A percentile compares a stretch with the other conserved stretches of the same genome.
Evolutionary conservation across 75 land plant genomes (phyloP).

Genomic region (Chamaecyparis obtusa): DNA sequence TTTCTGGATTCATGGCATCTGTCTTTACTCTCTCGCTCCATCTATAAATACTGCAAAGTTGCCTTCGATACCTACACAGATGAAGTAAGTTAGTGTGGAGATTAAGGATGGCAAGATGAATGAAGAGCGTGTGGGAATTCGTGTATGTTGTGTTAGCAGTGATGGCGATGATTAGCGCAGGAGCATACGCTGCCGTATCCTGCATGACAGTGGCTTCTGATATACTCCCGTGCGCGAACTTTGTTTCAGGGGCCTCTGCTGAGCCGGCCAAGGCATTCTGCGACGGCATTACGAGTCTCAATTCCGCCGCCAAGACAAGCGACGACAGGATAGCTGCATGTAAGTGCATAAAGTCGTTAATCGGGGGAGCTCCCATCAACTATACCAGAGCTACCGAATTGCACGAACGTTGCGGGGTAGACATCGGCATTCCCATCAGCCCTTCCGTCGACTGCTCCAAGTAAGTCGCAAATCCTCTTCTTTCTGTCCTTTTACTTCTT

Average conservation of each 20-base stretch:
- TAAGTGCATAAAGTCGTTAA: slow-evolving; percentile 15
- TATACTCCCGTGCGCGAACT: too few species aligned
- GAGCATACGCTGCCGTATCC: too few species aligned
- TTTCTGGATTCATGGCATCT: too few species aligned
- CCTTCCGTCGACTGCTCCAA: neutral
- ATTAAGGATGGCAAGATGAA: too few species aligned
- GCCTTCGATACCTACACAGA: too few species aligned
- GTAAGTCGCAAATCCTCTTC: neutral
- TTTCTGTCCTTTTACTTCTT: too few species aligned
- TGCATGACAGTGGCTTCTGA: too few species aligned
- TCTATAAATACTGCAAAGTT: neutral
- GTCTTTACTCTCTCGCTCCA: too few species aligned
- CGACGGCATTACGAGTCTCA: slow-evolving; percentile 18
- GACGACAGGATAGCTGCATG: slow-evolving; percentile 17
- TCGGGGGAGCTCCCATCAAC: neutral
- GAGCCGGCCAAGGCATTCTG: neutral
- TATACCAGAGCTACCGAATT: neutral
- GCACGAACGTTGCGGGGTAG: neutral
- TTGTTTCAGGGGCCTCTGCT: too few species aligned
- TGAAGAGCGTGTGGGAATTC: too few species aligned
- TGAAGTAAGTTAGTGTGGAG: too few species aligned
- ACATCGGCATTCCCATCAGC: neutral
- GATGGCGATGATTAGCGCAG: neutral
- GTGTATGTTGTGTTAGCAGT: too few species aligned
- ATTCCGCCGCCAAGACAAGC: slow-evolving; percentile 8